Conservation (phyloP, 441 rosid species). For the Isatis lusitanica region DNA sequence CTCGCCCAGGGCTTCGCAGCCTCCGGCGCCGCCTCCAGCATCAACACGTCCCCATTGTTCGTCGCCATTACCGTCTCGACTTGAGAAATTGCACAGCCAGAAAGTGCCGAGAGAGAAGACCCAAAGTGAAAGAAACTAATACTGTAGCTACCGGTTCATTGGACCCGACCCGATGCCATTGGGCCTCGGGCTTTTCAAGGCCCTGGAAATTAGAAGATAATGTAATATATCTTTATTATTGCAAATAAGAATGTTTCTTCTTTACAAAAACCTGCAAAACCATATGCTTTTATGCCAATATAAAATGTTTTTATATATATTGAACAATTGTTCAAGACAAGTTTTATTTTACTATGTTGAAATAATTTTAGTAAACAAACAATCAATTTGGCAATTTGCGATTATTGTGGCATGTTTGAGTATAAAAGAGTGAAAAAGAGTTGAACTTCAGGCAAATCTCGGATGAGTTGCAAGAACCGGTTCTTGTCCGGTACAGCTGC, state of each 20-base stretch:
- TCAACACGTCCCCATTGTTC: slow-evolving; percentile 57
- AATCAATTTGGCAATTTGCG: slow-evolving; percentile 14
- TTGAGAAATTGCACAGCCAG: slow-evolving; percentile 9
- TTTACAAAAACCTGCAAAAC: too few species aligned
- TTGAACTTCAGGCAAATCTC: slow-evolving; percentile 57
- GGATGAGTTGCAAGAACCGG: slow-evolving; percentile 50
- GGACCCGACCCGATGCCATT: slow-evolving; percentile 21
- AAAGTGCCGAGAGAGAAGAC: neutral
- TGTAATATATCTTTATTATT: neutral
- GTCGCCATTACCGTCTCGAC: slow-evolving; percentile 39
- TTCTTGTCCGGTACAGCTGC: slow-evolving; percentile 58
- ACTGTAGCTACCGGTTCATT: neutral
- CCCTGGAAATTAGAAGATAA: neutral
- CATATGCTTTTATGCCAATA: neutral
- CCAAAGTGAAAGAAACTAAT: neutral
- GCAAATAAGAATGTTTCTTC: too few species aligned
- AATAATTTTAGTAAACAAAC: neutral
- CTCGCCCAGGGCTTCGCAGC: slow-evolving; percentile 66
- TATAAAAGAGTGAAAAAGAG: slow-evolving; percentile 82
- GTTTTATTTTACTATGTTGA: neutral
- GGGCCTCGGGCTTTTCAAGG: neutral
- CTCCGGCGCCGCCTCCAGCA: slow-evolving; percentile 84
- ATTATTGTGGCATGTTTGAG: slow-evolving; percentile 52
- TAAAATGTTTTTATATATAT: slow-evolving; percentile 19
- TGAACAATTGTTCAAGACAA: slow-evolving; percentile 1